Percentiles rank a stretch among this genome's conserved stretches.
These are phyloP conservation scores for Phlebiopsis flavidoalba DNA, from an alignment of 768 basidiomycete species.

Conservation along the genomic window DNA sequence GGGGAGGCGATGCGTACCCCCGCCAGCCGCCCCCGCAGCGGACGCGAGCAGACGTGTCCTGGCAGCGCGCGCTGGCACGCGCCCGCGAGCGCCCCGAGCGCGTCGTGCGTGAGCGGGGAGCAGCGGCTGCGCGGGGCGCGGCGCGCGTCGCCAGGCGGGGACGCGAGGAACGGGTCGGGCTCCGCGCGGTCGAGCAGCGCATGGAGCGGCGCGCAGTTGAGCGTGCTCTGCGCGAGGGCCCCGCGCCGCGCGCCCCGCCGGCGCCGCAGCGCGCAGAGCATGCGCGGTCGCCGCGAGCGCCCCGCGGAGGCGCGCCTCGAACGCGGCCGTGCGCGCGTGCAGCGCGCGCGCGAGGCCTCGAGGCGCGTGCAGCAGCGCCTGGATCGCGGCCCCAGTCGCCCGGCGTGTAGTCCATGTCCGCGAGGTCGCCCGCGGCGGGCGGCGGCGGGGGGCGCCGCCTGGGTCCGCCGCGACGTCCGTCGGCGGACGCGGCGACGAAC, in stretches of 20 bases:
- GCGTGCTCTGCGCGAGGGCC: slow-evolving; percentile 76
- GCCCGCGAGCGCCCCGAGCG: slow-evolving; percentile 60
- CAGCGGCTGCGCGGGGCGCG: slow-evolving; percentile 33
- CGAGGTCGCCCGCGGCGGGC: slow-evolving; percentile 52
- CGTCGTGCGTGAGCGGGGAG: slow-evolving; percentile 47
- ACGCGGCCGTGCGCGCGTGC: slow-evolving; percentile 57
- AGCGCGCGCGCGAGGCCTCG: slow-evolving; percentile 72
- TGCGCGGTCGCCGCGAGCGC: slow-evolving; percentile 55
- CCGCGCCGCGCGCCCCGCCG: slow-evolving; percentile 63
- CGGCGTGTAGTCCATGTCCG: slow-evolving; percentile 75
- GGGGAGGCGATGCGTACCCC: slow-evolving; percentile 65
- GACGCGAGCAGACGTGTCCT: slow-evolving; percentile 78
- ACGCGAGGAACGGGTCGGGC: slow-evolving; percentile 27
- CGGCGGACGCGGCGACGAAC: slow-evolving; percentile 65
- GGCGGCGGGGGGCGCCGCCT: slow-evolving; percentile 16
- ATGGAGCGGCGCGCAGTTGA: slow-evolving; percentile 79
- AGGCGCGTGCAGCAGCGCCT: slow-evolving; percentile 78
- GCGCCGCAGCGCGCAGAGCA: slow-evolving; percentile 46
- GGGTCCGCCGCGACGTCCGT: slow-evolving; percentile 39
- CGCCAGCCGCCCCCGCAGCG: slow-evolving; percentile 67
- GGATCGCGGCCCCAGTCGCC: slow-evolving; percentile 90
- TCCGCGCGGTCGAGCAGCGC: slow-evolving; percentile 52
- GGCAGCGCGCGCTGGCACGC: slow-evolving; percentile 75
- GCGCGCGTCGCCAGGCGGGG: slow-evolving; percentile 15
- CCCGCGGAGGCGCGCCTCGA: slow-evolving; percentile 66